phyloP scores from a whole-genome alignment of 139 green algal genomes.

The Volvox africanus region DNA sequence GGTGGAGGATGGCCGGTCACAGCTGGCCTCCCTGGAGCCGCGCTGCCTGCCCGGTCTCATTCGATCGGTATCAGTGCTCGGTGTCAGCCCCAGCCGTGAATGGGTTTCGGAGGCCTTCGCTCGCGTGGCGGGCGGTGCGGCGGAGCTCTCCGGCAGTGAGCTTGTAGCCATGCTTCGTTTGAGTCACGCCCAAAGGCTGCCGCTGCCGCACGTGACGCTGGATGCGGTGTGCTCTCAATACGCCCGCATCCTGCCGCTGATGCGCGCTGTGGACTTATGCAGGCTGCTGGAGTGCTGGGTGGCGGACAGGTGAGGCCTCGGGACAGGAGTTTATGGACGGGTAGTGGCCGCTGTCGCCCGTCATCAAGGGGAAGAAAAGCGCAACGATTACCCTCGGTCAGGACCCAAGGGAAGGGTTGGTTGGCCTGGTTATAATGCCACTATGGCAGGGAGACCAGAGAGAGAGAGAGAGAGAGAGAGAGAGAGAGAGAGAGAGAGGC shows the following conservation, averaged over 20 bases:
- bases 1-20: neutral
- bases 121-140: constrained; percentile 1
- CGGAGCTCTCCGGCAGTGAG: neutral
- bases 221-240: constrained; percentile 31
- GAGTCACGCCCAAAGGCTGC: constrained; percentile 27
- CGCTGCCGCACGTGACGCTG: constrained; percentile 34
- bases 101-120: constrained; percentile 29
- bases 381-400: too few relatives aligned
- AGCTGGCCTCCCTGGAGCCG: neutral
- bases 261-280: constrained; percentile 37
- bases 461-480: too few relatives aligned
- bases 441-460: too few relatives aligned
- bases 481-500: too few relatives aligned
- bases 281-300: constrained; percentile 45
- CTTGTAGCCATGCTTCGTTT: constrained; percentile 41
- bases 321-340: too few relatives aligned
- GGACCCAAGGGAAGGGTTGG: too few relatives aligned
- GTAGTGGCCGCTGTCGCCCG: too few relatives aligned
- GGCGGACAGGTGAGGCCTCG: constrained; percentile 19
- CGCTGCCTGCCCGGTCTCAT: constrained; percentile 6
- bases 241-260: constrained; percentile 36
- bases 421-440: too few relatives aligned
- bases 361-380: too few relatives aligned
- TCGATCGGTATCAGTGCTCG: neutral
- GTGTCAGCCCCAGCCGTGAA: neutral